Percentiles rank a stretch among this genome's conserved stretches.
Conservation (phyloP, 2,329 filamentous ascomycete genomes). For the Phialophora macrospora region DNA sequence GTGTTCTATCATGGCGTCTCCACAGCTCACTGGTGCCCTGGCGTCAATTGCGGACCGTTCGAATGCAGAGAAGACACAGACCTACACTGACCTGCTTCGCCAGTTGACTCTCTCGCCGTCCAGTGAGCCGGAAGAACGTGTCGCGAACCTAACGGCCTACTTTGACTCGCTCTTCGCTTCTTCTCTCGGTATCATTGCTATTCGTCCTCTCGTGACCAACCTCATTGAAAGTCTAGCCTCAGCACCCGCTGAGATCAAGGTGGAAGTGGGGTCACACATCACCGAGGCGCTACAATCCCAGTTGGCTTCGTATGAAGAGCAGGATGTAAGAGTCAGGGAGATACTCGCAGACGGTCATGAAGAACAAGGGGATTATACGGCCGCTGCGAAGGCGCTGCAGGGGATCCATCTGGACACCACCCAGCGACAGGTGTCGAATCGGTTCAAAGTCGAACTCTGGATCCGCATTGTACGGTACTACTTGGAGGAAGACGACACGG, state of each 20-base stretch:
- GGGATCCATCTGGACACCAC: constrained; percentile 88
- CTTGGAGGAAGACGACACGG: constrained; percentile 90
- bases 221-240: constrained; percentile 70
- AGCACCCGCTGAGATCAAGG: constrained; percentile 64
- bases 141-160: constrained; percentile 52
- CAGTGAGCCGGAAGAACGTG: constrained; percentile 43
- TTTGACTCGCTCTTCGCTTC: constrained; percentile 72
- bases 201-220: constrained; percentile 69
- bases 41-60: constrained; percentile 51
- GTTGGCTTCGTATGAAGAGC: constrained; percentile 80
- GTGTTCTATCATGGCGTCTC: constrained; percentile 52
- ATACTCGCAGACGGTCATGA: constrained; percentile 85
- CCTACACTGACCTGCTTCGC: constrained; percentile 63
- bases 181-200: constrained; percentile 74
- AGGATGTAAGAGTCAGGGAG: constrained; percentile 77
- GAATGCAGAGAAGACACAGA: constrained; percentile 57
- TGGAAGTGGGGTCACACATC: constrained; percentile 76
- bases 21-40: constrained; percentile 56
- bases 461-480: constrained; percentile 93
- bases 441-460: constrained; percentile 84
- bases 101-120: constrained; percentile 57
- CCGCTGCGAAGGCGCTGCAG: constrained; percentile 77
- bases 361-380: constrained; percentile 75
- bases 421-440: constrained; percentile 79
- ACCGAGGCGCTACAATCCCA: constrained; percentile 69